Percentiles rank a stretch among this genome's conserved stretches.
Conservation (phyloP, 129 eudicot genomes). For the Centaurea solstitialis region DNA sequence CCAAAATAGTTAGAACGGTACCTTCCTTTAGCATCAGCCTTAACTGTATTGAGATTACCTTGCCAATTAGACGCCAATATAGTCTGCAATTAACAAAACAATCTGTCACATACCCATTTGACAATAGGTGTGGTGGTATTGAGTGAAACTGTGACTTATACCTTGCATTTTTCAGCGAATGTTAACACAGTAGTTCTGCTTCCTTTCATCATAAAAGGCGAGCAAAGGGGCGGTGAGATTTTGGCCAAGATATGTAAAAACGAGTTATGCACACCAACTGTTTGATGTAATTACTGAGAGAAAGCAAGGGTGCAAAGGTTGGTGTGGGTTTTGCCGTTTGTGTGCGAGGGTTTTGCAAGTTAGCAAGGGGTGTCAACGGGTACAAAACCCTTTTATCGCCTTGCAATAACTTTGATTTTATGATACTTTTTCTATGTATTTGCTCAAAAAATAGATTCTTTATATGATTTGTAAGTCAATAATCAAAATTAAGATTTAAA, state of each 20-base stretch:
- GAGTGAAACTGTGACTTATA: constrained; percentile 12
- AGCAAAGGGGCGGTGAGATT: too few relatives aligned
- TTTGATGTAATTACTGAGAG: constrained; percentile 35
- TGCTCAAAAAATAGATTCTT: background rate
- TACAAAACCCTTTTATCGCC: too few relatives aligned
- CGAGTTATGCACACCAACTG: constrained; percentile 40
- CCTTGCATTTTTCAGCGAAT: constrained; percentile 85
- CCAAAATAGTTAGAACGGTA: constrained; percentile 1
- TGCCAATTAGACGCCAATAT: constrained; percentile 92
- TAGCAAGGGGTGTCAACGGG: background rate
- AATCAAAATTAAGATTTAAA: background rate
- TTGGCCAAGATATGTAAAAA: background rate
- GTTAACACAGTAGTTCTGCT: constrained; percentile 44
- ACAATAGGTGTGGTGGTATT: background rate
- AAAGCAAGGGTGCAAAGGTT: background rate
- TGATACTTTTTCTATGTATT: background rate
- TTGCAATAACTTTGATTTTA: background rate
- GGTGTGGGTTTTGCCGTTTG: background rate
- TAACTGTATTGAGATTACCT: constrained; percentile 75
- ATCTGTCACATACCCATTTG: background rate
- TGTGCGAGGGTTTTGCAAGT: background rate
- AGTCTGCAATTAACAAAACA: constrained; percentile 39
- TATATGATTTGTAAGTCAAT: background rate
- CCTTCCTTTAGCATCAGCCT: constrained; percentile 80
- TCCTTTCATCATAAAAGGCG: constrained; percentile 34